These are phyloP conservation scores for Xerophyta viscosa DNA, from an alignment of 106 monocot genomes.

Conservation along the genomic window DNA sequence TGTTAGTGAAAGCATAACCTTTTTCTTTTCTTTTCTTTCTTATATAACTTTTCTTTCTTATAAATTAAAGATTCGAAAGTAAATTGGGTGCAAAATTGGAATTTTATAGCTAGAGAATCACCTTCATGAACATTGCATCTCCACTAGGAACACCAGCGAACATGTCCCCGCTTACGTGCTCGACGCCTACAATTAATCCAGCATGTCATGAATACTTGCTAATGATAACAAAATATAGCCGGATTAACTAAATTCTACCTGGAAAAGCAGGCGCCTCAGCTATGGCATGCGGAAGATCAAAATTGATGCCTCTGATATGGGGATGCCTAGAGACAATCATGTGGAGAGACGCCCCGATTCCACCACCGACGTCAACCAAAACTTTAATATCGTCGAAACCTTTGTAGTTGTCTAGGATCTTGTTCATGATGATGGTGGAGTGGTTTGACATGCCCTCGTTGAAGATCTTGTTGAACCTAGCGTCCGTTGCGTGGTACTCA, in stretches of 20 bases:
- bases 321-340: conserved; percentile 27
- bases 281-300: conserved; percentile 4
- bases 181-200: conserved; percentile 5
- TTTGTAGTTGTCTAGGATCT: conserved; percentile 17
- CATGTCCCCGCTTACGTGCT: conserved; percentile 50
- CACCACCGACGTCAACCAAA: conserved; percentile 29
- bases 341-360: conserved; percentile 15
- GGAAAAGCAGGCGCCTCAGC: not conserved
- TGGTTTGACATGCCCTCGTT: conserved; percentile 24
- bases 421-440: conserved; percentile 26
- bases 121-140: conserved; percentile 64
- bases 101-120: too few relatives aligned
- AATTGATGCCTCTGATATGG: conserved; percentile 20
- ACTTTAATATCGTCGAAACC: conserved; percentile 12
- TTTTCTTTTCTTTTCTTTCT: too few relatives aligned
- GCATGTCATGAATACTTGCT: too few relatives aligned
- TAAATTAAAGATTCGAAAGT: too few relatives aligned
- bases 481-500: conserved; percentile 7
- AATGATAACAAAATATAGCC: too few relatives aligned
- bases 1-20: too few relatives aligned
- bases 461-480: conserved; percentile 21
- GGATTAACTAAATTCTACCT: not conserved
- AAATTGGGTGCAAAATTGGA: too few relatives aligned
- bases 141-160: conserved; percentile 41
- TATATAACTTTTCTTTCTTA: too few relatives aligned